Evolutionary conservation across 805 yeast species (phyloP).

Genomic region (Ogataea populi-albae): DNA sequence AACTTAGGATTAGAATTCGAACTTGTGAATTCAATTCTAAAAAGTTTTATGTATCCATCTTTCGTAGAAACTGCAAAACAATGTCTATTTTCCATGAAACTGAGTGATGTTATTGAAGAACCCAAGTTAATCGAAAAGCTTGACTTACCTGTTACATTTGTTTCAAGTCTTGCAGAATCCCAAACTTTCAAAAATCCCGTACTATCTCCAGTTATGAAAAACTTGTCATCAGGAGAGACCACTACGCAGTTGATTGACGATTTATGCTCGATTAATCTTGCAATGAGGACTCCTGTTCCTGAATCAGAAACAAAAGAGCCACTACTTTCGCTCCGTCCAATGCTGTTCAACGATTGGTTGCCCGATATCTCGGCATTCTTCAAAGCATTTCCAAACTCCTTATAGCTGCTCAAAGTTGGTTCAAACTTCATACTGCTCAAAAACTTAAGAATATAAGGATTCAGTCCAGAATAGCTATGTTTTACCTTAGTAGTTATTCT

Average conservation of each 20-base stretch:
- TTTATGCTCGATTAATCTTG: conserved; percentile 63
- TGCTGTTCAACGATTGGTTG: conserved; percentile 1
- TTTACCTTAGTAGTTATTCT: conserved; percentile 26
- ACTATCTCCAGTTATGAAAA: conserved; percentile 75
- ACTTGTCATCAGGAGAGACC: conserved; percentile 58
- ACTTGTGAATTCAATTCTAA: conserved; percentile 36
- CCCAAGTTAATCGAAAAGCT: conserved; percentile 45
- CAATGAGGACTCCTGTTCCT: conserved; percentile 48
- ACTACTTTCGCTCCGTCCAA: not conserved
- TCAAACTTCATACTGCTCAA: conserved; percentile 51
- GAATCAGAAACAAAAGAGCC: not conserved
- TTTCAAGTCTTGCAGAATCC: conserved; percentile 67
- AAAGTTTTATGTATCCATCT: conserved; percentile 44
- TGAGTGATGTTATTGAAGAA: conserved; percentile 46
- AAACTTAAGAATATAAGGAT: conserved; percentile 58
- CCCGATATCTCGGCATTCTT: conserved; percentile 6
- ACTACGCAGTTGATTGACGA: conserved; percentile 55
- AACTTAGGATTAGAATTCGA: conserved; percentile 5
- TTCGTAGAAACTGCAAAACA: conserved; percentile 55
- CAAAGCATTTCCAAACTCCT: conserved; percentile 59
- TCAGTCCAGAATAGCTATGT: conserved; percentile 66
- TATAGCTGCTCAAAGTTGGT: conserved; percentile 56
- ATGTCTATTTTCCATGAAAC: conserved; percentile 51
- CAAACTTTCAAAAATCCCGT: conserved; percentile 72
- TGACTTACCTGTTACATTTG: conserved; percentile 54